Conservation (phyloP, 108 stramenopile genomes). For the Seminavis robusta region DNA sequence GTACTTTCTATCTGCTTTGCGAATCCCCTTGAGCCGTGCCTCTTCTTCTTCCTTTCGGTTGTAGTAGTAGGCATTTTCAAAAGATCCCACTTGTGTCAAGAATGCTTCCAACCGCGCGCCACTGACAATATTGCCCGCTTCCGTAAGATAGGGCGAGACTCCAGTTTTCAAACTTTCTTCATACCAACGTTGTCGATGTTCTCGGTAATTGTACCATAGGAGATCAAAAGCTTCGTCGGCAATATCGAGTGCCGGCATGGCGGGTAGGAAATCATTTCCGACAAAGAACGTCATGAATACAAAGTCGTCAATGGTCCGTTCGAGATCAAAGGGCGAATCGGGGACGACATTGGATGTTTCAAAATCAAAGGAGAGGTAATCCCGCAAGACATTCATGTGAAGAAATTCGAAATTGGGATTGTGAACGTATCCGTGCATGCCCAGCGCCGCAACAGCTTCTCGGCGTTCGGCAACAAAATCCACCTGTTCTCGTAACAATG, state of each 20-base stretch:
- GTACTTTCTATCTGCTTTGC: slow-evolving; percentile 47
- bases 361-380: slow-evolving; percentile 95
- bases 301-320: slow-evolving; percentile 96
- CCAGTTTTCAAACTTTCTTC: slow-evolving; percentile 34
- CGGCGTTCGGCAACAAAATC: slow-evolving; percentile 48
- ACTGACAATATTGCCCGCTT: slow-evolving; percentile 72
- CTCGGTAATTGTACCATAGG: slow-evolving; percentile 89
- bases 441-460: slow-evolving; percentile 4
- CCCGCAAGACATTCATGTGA: slow-evolving; percentile 91
- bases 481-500: slow-evolving; percentile 91
- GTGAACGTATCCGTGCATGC: slow-evolving; percentile 59
- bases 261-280: slow-evolving; percentile 98
- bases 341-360: slow-evolving; percentile 57
- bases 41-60: slow-evolving; percentile 48
- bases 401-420: slow-evolving; percentile 95
- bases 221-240: slow-evolving; percentile 95
- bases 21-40: slow-evolving; percentile 47
- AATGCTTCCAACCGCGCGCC: slow-evolving; percentile 68
- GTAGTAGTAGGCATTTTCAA: slow-evolving; percentile 75
- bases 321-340: slow-evolving; percentile 64
- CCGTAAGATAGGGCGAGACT: slow-evolving; percentile 85
- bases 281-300: slow-evolving; percentile 98
- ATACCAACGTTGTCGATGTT: slow-evolving; percentile 62
- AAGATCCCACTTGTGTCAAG: slow-evolving; percentile 58
- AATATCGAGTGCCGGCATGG: slow-evolving; percentile 96